These are phyloP conservation scores for Elongisporangium anandrum DNA, from an alignment of 352 stramenopile genomes.

Conservation along the genomic window DNA sequence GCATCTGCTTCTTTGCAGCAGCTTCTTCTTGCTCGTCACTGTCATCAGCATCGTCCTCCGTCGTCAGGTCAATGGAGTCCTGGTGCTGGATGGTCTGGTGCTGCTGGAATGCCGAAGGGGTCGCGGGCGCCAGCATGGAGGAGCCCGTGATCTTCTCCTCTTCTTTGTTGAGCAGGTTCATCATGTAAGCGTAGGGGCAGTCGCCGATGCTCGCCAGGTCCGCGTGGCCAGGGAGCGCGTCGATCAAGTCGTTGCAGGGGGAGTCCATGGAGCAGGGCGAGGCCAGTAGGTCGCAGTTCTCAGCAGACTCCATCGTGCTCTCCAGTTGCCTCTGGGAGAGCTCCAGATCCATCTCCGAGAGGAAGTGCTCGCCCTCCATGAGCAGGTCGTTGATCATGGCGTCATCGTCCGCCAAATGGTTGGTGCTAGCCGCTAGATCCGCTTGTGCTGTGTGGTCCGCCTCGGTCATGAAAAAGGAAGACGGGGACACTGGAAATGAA, in stretches of 20 bases:
- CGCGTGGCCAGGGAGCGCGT: conserved; percentile 17
- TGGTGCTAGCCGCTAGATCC: background rate
- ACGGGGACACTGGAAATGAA: conserved; percentile 8
- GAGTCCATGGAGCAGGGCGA: conserved; percentile 44
- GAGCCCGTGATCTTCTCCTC: conserved; percentile 9
- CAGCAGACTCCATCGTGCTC: conserved; percentile 14
- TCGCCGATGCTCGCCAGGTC: conserved; percentile 29
- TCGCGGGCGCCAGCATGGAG: conserved; percentile 3
- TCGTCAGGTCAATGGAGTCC: conserved; percentile 26
- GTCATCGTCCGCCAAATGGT: conserved; percentile 5
- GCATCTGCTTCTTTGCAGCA: conserved; percentile 19
- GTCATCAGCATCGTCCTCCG: conserved; percentile 14
- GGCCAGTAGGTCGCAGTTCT: conserved; percentile 38
- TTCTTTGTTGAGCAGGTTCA: conserved; percentile 13
- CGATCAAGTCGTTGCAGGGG: conserved; percentile 23
- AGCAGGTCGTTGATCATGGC: conserved; percentile 29
- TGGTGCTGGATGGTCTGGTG: conserved; percentile 21
- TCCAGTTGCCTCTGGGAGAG: conserved; percentile 2
- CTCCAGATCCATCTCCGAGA: conserved; percentile 15
- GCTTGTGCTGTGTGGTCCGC: background rate
- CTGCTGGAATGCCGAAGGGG: conserved; percentile 13
- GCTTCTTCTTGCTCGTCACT: conserved; percentile 4
- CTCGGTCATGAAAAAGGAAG: conserved; percentile 7
- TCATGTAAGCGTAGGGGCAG: conserved; percentile 7
- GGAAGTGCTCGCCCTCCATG: conserved; percentile 53